Conservation (phyloP, 371 early-diverging fungal species). For the Syncephalastrum sp. region DNA sequence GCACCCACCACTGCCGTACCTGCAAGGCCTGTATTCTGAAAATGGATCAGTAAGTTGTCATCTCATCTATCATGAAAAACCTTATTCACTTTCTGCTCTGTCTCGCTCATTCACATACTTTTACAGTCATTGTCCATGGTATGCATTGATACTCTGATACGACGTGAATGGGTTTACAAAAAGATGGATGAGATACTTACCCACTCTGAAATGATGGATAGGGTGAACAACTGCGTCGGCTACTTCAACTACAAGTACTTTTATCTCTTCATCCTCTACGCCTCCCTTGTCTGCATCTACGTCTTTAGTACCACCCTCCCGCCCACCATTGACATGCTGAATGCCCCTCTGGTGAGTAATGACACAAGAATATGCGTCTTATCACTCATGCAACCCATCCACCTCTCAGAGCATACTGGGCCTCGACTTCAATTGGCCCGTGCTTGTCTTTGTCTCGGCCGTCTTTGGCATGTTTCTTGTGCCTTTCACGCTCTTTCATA, state of each 20-base stretch:
- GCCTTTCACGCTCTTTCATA: constrained; percentile 58
- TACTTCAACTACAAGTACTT: constrained; percentile 69
- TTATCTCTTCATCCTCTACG: constrained; percentile 61
- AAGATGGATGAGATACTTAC: background rate
- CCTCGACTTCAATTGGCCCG: constrained; percentile 35
- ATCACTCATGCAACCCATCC: too few species aligned
- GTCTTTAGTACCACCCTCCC: constrained; percentile 44
- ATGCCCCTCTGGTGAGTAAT: constrained; percentile 31
- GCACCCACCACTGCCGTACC: constrained; percentile 66
- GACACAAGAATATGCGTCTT: too few species aligned
- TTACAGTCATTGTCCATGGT: constrained; percentile 61
- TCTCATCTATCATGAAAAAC: too few species aligned
- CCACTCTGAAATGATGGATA: constrained; percentile 16
- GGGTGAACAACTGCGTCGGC: constrained; percentile 76
- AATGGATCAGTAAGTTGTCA: constrained; percentile 69
- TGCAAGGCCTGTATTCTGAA: constrained; percentile 64
- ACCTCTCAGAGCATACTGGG: constrained; percentile 34
- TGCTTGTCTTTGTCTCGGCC: constrained; percentile 53
- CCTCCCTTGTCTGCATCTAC: constrained; percentile 49
- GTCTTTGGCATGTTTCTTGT: constrained; percentile 61
- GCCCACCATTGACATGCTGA: constrained; percentile 27
- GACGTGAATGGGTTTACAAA: background rate
- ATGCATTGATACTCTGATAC: background rate
- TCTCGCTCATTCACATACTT: too few species aligned
- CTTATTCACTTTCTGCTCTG: too few species aligned